Base-by-base conservation (phyloP, 139 green algal species). In the Picochlorum sp. region DNA sequence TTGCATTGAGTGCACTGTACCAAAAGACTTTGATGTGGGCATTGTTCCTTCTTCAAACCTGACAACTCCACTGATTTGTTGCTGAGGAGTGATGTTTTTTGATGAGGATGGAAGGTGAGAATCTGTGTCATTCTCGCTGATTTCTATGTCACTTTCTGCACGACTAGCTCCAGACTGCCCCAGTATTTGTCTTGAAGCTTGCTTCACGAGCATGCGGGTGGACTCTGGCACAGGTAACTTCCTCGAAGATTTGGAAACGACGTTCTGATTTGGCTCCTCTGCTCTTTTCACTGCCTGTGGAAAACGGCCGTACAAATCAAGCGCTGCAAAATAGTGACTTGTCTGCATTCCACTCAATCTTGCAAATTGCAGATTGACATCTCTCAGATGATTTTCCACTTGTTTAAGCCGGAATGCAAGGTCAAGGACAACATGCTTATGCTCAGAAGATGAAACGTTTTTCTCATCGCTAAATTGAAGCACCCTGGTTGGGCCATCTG, bases 401-500 rank as follows among this genome's bases (percentile, higher is more conserved):
- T 84, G 78, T 47, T 74, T 76, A 6, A 83, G 61, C 23, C 78
- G 67, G 1, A 71, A 76, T 9, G 75, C 72, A 62, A 90, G 68
- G 57, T 87, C 84, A 11, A 83, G 58, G 14, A 90, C 66, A 20
- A 73, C 74, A 59, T 85, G 67, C 50, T 84, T 67, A 15, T 83
- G 70, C 57, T 88, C 81, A 55, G 73, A 28, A 6, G 66, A 71
- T 0, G 68, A 70, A 4, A 70, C 24, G 34, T 69, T 74, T 26
- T 78, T 82, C 24, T 81, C 77, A 60, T 95, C 87, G 4, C 66
- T 77, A 66, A 95, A 90, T 63, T 81, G 84, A 59, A 95, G 79
- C 60, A 93, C 83, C n/a, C 85, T 77, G 3, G 88, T 95, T 15
- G 87, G 86, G 6, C 88, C 88, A 58, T 95, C 88, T 6, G 88